Evolutionary conservation across 192 early-diverging fungal species (phyloP).

Genomic region (Coemansia furcata): DNA sequence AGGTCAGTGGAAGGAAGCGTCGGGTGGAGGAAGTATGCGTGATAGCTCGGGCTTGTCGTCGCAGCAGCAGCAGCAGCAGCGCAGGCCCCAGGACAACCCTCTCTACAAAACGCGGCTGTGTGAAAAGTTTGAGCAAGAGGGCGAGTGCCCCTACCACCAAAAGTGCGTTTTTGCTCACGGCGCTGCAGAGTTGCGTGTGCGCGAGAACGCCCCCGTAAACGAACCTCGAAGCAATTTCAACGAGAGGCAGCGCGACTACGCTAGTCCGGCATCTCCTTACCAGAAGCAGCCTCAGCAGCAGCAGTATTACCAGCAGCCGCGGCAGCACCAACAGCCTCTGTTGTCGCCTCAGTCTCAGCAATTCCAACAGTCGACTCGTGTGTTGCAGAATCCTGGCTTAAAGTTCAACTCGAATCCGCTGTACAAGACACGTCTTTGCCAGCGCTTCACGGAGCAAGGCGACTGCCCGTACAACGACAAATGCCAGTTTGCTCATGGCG

Average conservation of each 20-base stretch:
- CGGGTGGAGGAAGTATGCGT: slow-evolving; percentile 1
- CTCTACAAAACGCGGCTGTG: slow-evolving; percentile 87
- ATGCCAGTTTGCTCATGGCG: slow-evolving; percentile 75
- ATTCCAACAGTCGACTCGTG: slow-evolving; percentile 13
- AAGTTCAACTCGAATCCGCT: slow-evolving; percentile 59
- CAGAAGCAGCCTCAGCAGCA: slow-evolving; percentile 1
- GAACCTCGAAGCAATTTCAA: slow-evolving; percentile 16
- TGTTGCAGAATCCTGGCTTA: slow-evolving; percentile 28
- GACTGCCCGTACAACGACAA: slow-evolving; percentile 84
- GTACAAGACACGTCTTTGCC: slow-evolving; percentile 82
- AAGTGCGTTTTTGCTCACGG: slow-evolving; percentile 92
- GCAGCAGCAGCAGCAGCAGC: slow-evolving; percentile 35
- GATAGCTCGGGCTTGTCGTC: slow-evolving; percentile 6
- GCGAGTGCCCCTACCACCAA: slow-evolving; percentile 87
- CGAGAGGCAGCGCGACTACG: slow-evolving; percentile 19
- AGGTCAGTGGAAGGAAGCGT: background rate
- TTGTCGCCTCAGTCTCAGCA: slow-evolving; percentile 9
- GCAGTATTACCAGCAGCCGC: slow-evolving; percentile 4
- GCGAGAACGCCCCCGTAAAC: slow-evolving; percentile 27
- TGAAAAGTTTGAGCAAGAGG: slow-evolving; percentile 80
- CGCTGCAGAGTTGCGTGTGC: slow-evolving; percentile 55
- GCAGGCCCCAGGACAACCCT: slow-evolving; percentile 61
- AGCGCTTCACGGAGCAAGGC: slow-evolving; percentile 72
- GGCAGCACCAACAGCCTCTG: slow-evolving; percentile 16
- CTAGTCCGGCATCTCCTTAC: slow-evolving; percentile 3